phyloP scores from a whole-genome alignment of 108 stramenopile genomes.

The Stephanodiscus triporus region DNA sequence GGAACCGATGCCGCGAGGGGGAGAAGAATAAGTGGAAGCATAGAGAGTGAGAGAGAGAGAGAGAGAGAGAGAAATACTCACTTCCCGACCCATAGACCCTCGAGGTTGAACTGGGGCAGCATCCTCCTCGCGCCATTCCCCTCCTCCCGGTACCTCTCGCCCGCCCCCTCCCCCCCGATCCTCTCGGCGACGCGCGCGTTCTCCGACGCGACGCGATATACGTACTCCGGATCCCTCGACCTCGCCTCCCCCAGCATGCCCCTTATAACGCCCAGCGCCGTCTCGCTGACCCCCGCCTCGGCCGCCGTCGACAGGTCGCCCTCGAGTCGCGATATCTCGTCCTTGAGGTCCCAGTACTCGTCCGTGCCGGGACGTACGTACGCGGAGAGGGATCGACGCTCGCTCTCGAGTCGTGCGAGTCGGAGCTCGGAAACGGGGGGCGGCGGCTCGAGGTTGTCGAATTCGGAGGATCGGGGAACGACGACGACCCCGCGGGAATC shows the following conservation, averaged over 20 bases:
- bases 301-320: constrained; percentile 9
- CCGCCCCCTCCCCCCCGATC: constrained; percentile 45
- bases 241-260: constrained; percentile 25
- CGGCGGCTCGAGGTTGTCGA: constrained; percentile 36
- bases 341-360: constrained; percentile 41
- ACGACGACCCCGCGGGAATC: not conserved
- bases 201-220: constrained; percentile 29
- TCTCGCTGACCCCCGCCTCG: not conserved
- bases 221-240: constrained; percentile 43
- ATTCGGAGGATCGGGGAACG: constrained; percentile 42
- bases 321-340: constrained; percentile 37
- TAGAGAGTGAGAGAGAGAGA: not conserved
- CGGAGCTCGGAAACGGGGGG: constrained; percentile 8
- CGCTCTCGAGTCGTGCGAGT: constrained; percentile 24
- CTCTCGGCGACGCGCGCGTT: constrained; percentile 47
- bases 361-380: constrained; percentile 33
- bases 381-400: constrained; percentile 13
- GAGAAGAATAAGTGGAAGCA: too few species aligned
- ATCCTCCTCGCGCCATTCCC: constrained; percentile 54
- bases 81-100: constrained; percentile 88
- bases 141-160: constrained; percentile 42
- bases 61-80: constrained; percentile 40
- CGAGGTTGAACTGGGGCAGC: constrained; percentile 76
- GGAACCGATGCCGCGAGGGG: too few species aligned
- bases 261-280: constrained; percentile 12